phyloP scores from a whole-genome alignment of 2,329 filamentous ascomycete species.

The Monosporascus sp. region DNA sequence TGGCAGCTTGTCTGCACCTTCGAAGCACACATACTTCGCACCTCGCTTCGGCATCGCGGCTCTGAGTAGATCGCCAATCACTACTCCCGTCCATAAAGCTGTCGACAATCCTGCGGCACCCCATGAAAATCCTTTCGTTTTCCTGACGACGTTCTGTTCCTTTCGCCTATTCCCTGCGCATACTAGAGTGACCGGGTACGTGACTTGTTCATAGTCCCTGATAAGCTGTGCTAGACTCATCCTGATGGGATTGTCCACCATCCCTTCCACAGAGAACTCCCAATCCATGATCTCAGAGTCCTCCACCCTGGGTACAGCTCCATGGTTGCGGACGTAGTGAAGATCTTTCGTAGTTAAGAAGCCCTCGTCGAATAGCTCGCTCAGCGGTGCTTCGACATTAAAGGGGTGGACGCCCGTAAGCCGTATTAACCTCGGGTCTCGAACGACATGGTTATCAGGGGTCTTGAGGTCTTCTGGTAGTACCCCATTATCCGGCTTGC shows the following conservation, averaged over 20 bases:
- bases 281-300: constrained; percentile 71
- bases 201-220: constrained; percentile 71
- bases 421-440: constrained; percentile 77
- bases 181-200: constrained; percentile 81
- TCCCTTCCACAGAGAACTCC: constrained; percentile 77
- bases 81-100: constrained; percentile 79
- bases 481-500: constrained; percentile 51
- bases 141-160: constrained; percentile 86
- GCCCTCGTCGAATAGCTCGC: constrained; percentile 69
- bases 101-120: constrained; percentile 83
- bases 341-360: constrained; percentile 84
- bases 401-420: constrained; percentile 87
- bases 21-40: constrained; percentile 83
- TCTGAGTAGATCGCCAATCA: constrained; percentile 65
- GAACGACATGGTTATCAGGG: constrained; percentile 73
- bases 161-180: constrained; percentile 90
- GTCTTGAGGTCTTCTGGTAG: constrained; percentile 75
- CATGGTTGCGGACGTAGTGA: constrained; percentile 91
- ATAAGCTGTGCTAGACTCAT: constrained; percentile 70
- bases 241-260: constrained; percentile 71
- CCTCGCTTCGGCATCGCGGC: constrained; percentile 62
- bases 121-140: constrained; percentile 94
- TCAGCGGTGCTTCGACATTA: constrained; percentile 82
- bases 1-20: constrained; percentile 81
- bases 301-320: constrained; percentile 68